A percentile compares a stretch with the other conserved stretches of the same genome.
Conservation (phyloP, 2,329 filamentous ascomycete genomes). For the Albifimbria verrucaria region DNA sequence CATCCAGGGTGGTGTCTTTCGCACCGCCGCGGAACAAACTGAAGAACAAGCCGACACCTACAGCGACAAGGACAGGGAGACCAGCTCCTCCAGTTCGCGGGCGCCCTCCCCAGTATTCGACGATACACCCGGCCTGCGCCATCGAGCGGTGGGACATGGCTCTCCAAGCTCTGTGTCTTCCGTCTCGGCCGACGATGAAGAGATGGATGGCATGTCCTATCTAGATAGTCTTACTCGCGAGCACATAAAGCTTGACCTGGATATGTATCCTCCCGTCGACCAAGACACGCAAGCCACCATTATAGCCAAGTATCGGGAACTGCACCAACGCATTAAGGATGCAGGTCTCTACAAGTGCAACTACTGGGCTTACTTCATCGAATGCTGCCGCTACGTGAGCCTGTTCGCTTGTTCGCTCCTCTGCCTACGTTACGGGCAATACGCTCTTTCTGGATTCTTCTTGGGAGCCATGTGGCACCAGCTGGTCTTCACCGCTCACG, state of each 20-base stretch:
- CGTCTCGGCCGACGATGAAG: conserved; percentile 50
- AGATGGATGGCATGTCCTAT: conserved; percentile 55
- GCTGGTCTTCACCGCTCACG: conserved; percentile 88
- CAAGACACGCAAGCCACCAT: conserved; percentile 70
- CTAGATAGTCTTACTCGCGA: conserved; percentile 71
- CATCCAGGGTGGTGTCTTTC: conserved; percentile 83
- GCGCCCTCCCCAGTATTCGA: conserved; percentile 51
- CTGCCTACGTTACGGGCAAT: conserved; percentile 63
- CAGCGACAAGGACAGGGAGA: conserved; percentile 16
- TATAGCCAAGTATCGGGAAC: conserved; percentile 73
- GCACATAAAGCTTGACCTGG: conserved; percentile 71
- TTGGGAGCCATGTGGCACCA: conserved; percentile 92
- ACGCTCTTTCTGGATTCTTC: conserved; percentile 65
- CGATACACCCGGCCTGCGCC: conserved; percentile 22
- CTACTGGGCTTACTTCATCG: conserved; percentile 74
- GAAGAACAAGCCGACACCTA: conserved; percentile 23
- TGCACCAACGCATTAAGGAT: conserved; percentile 68
- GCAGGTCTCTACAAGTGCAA: conserved; percentile 82
- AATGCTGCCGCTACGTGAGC: conserved; percentile 65
- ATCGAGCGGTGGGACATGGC: conserved; percentile 19
- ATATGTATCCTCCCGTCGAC: conserved; percentile 80
- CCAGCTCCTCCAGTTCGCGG: conserved; percentile 52
- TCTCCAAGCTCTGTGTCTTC: conserved; percentile 55
- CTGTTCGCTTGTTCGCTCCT: conserved; percentile 62
- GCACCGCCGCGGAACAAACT: conserved; percentile 37